These are phyloP conservation scores for Metschnikowia anglica DNA, from an alignment of 805 yeast genomes.

Conservation along the genomic window DNA sequence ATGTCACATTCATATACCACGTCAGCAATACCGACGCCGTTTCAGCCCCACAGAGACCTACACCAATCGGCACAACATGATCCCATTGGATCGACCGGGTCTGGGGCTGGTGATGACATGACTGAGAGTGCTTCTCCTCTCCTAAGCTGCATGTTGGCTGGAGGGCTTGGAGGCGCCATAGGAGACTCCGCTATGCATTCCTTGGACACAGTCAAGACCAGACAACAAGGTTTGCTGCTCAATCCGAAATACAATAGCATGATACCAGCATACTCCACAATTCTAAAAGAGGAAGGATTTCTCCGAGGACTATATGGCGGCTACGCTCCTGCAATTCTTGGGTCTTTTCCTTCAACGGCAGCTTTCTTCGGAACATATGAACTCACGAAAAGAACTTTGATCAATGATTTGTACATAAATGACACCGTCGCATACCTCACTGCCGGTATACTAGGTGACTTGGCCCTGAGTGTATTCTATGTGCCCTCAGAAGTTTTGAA, in stretches of 20 bases:
- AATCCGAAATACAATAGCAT: slow-evolving; percentile 68
- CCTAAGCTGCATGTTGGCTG: slow-evolving; percentile 72
- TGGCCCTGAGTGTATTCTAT: slow-evolving; percentile 81
- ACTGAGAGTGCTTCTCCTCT: slow-evolving; percentile 41
- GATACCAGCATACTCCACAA: slow-evolving; percentile 71
- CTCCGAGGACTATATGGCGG: slow-evolving; percentile 88
- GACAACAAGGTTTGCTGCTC: slow-evolving; percentile 92
- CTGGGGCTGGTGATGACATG: slow-evolving; percentile 2
- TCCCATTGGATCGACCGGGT: slow-evolving; percentile 1
- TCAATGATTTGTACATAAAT: slow-evolving; percentile 60
- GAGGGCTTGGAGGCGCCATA: slow-evolving; percentile 91
- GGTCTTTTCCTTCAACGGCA: slow-evolving; percentile 92
- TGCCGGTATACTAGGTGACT: slow-evolving; percentile 93
- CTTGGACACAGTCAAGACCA: slow-evolving; percentile 90
- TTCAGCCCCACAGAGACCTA: slow-evolving; percentile 18
- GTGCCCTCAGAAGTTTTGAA: slow-evolving; percentile 96
- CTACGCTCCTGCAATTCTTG: slow-evolving; percentile 85
- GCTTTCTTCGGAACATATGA: slow-evolving; percentile 94
- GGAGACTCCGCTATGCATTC: slow-evolving; percentile 96
- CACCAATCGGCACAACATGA: slow-evolving; percentile 6
- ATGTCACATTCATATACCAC: slow-evolving; percentile 21
- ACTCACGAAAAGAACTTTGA: slow-evolving; percentile 66
- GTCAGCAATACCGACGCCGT: slow-evolving; percentile 24
- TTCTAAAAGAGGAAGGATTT: slow-evolving; percentile 82
- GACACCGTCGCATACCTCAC: slow-evolving; percentile 78